These are phyloP conservation scores for Colletotrichum coccodes DNA, from an alignment of 2,329 filamentous ascomycete species.

Conservation along the genomic window DNA sequence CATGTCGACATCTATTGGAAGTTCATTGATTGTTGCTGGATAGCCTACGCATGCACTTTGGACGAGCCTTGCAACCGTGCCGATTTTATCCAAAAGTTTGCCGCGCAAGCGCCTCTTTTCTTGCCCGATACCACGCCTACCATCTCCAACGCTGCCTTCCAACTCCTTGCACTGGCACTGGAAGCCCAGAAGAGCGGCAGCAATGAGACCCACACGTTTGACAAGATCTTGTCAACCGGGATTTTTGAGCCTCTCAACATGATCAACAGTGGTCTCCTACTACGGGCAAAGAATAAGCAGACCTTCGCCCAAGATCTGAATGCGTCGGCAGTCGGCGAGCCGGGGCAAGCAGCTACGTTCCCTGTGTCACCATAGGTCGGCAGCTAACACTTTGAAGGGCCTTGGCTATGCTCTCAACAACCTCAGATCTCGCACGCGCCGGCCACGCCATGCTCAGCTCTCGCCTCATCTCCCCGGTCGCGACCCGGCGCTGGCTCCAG, in stretches of 20 bases:
- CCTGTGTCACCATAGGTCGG: background rate
- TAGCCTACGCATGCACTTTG: slow-evolving; percentile 31
- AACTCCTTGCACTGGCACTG: slow-evolving; percentile 38
- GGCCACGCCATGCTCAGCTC: slow-evolving; percentile 39
- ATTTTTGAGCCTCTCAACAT: slow-evolving; percentile 35
- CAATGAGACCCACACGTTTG: background rate
- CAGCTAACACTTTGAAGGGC: slow-evolving; percentile 10
- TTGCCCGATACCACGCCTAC: slow-evolving; percentile 38
- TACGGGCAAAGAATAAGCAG: background rate
- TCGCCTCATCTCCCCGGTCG: slow-evolving; percentile 30
- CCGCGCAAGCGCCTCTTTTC: slow-evolving; percentile 30
- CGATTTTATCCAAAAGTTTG: slow-evolving; percentile 32
- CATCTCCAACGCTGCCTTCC: slow-evolving; percentile 39
- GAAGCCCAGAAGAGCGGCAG: background rate
- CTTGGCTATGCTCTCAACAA: slow-evolving; percentile 34
- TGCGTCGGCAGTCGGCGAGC: slow-evolving; percentile 31
- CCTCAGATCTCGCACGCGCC: slow-evolving; percentile 35
- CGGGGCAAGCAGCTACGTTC: slow-evolving; percentile 23
- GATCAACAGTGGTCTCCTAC: slow-evolving; percentile 28
- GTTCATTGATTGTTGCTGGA: background rate
- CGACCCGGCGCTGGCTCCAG: slow-evolving; percentile 45
- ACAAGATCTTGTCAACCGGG: slow-evolving; percentile 5
- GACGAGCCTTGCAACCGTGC: slow-evolving; percentile 26
- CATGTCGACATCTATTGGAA: background rate
- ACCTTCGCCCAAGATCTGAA: slow-evolving; percentile 32